Evolutionary conservation across 108 stramenopile genomes (phyloP), one percentile per base, ranked within the genome.

Genomic region (Mediolabrus comicus): DNA sequence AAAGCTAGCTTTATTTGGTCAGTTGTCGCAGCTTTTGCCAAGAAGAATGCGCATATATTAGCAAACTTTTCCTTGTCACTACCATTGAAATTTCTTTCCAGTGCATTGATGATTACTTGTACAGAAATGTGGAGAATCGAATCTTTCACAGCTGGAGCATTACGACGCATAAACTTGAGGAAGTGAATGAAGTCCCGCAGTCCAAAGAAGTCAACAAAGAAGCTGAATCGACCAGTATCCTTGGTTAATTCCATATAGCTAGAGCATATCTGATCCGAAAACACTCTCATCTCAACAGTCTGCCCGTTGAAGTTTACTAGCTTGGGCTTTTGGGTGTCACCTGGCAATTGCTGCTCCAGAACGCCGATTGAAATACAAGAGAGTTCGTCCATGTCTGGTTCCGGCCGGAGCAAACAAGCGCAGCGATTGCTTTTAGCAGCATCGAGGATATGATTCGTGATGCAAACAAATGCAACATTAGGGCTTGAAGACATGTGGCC

Each of bases 361-460:
- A 75, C 62, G 35, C 69, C 69, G 9, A 51, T 4, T 39, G 54
- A 60, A 31, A 81, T 81, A 13, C 54, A 27, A 25, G 64, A 12
- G 13, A 81, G 30, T 39, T 81, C 80, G 9, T 69, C 65, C 35
- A 77, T 62, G n/a, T 64, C 70, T 22, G 74, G 80, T 51, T 76
- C 74, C 4, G 71, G 62, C 11, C 80, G 34, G 0, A 65, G 29
- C 16, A 75, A 34, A 54, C 73, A 36, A 27, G 61, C 51, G 19
- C 74, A 75, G 4, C 80, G 75, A 33, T 81, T 81, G 59, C 69
- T 76, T 53, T 81, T 81, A 11, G 80, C 80, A 9, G 80, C 80
- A 66, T 81, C 80, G 7, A 76, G 38, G 28, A 70, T 34, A n/a
- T 75, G 74, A 26, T 81, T 81, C 24, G 80, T 74, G 8, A 74